Base-by-base conservation (phyloP, 139 green algal genomes). In the Ulvella scutata region DNA sequence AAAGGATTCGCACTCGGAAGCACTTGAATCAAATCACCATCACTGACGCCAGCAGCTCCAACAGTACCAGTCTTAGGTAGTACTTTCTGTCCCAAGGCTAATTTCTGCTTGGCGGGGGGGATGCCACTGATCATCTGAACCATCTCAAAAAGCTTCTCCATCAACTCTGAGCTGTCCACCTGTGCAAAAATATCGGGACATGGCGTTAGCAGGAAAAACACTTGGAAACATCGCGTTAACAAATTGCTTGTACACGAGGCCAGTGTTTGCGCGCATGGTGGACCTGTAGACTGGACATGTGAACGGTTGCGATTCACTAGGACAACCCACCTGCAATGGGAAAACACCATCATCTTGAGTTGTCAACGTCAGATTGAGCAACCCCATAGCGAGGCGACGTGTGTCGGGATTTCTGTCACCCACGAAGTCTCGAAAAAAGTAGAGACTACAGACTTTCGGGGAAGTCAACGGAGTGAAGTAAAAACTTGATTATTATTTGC, bases 91-190 rank as follows among this genome's bases (percentile, higher is more conserved):
- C 23, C 35, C 33, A 83, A 78, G 3, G 91, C n/a, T 3, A 96
- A 76, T 7, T 78, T 51, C 62, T 95, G 88, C 51, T 87, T 76
- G 0, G 43, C 61, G 2, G 76, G 43, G 3, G 86, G 78, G 0
- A 92, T 28, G 3, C 79, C 82, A 0, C 88, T 92, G 78, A 94
- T 87, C 17, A 81, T 88, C 73, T 96, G 89, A n/a, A 93, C 60
- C 10, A 95, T 92, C 4, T 85, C 87, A 75, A 90, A 90, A 4
- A 96, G 76, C 0, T 87, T 90, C 0, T 78, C 78, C 4, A 95
- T 37, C 0, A 61, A 39, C 26, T 85, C 86, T 9, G 75, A 51
- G 0, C 9, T 75, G 73, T 93, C 88, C 4, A 96, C 72, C 88
- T 92, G 76, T 37, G 61, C 20, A 28, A 3, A 3, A 28, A 2